Conservation (phyloP, 2,329 filamentous ascomycete species). For the Dothiorella sarmentorum region DNA sequence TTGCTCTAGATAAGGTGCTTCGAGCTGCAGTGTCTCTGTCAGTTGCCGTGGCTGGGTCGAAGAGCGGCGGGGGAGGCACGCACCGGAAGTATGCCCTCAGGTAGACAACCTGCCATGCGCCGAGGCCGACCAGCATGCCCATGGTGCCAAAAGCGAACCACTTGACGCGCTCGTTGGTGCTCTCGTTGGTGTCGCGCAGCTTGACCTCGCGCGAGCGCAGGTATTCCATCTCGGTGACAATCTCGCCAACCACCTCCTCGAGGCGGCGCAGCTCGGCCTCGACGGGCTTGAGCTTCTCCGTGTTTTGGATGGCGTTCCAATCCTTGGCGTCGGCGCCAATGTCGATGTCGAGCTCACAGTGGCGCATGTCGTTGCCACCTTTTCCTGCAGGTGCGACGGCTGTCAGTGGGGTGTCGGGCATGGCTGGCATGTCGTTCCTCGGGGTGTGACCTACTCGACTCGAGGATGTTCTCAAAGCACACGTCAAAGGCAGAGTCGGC, state of each 20-base stretch:
- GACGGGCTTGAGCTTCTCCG: slow-evolving; percentile 95
- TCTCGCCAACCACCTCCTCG: slow-evolving; percentile 83
- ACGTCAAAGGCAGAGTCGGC: slow-evolving; percentile 92
- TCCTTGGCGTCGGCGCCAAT: slow-evolving; percentile 97
- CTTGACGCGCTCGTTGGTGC: slow-evolving; percentile 97
- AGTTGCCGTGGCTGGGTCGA: neutral
- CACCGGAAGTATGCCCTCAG: slow-evolving; percentile 93
- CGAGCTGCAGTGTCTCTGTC: slow-evolving; percentile 28
- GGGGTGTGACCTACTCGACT: slow-evolving; percentile 56
- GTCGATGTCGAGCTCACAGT: slow-evolving; percentile 89
- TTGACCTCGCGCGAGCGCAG: slow-evolving; percentile 86
- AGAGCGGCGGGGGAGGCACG: slow-evolving; percentile 23
- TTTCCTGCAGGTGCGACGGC: slow-evolving; percentile 26
- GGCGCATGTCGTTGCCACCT: slow-evolving; percentile 53
- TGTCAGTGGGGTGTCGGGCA: neutral
- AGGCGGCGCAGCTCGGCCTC: slow-evolving; percentile 92
- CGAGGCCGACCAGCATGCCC: slow-evolving; percentile 81
- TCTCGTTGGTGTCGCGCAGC: slow-evolving; percentile 97
- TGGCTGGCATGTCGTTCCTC: no score
- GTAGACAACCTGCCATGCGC: slow-evolving; percentile 97
- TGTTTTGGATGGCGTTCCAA: slow-evolving; percentile 93
- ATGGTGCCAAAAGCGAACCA: slow-evolving; percentile 97
- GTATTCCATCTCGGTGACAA: slow-evolving; percentile 96
- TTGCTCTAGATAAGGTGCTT: slow-evolving; percentile 50
- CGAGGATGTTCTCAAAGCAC: slow-evolving; percentile 85